phyloP scores from a whole-genome alignment of 129 eudicot species.

The Pittosporum tobira region DNA sequence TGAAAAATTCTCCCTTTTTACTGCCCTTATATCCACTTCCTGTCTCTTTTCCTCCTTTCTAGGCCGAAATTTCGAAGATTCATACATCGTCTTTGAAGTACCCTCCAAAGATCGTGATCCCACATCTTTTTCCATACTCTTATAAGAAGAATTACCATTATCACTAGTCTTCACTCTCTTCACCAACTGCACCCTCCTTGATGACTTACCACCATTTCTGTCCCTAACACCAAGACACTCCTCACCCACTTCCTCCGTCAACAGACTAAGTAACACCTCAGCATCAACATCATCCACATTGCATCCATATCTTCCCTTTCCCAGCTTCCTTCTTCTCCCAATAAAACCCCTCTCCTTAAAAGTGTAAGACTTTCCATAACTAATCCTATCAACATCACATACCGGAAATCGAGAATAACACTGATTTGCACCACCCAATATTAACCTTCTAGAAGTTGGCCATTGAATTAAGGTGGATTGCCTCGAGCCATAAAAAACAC shows the following conservation, averaged over 20 bases:
- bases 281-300: conserved; percentile 61
- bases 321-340: conserved; percentile 26
- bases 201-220: conserved; percentile 14
- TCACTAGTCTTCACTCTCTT: conserved; percentile 19
- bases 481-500: conserved; percentile 42
- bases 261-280: conserved; percentile 67
- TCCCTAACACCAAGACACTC: conserved; percentile 31
- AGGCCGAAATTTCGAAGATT: conserved; percentile 13
- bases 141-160: not conserved
- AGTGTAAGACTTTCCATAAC: conserved; percentile 22
- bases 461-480: conserved; percentile 62
- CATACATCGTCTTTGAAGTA: conserved; percentile 17
- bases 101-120: conserved; percentile 15
- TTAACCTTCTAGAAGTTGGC: conserved; percentile 33
- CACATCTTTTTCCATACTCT: conserved; percentile 23
- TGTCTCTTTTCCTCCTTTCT: conserved; percentile 20
- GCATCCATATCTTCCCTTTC: conserved; percentile 34
- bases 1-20: conserved; percentile 14
- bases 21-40: conserved; percentile 12
- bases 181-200: conserved; percentile 21
- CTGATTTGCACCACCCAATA: conserved; percentile 26
- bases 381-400: conserved; percentile 23
- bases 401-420: conserved; percentile 24
- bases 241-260: conserved; percentile 51
- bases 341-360: conserved; percentile 25